Evolutionary conservation across 2,329 filamentous ascomycete genomes (phyloP).

Genomic region (Bipolaris victoriae): DNA sequence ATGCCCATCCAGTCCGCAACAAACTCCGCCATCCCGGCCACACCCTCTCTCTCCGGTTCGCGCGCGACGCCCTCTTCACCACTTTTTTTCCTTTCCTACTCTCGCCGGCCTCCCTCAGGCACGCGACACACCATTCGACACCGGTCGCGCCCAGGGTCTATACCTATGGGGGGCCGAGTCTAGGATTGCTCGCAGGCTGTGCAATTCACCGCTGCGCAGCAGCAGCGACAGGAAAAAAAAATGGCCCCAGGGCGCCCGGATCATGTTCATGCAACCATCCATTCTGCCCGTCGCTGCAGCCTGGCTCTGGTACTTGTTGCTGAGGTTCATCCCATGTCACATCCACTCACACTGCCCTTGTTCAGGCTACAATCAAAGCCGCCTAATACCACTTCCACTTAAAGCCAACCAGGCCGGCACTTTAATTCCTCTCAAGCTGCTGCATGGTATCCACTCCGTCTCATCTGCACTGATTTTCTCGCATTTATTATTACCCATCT

Average conservation of each 20-base stretch:
- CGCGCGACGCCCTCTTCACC: slow-evolving; percentile 10
- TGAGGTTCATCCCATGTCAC: slow-evolving; percentile 22
- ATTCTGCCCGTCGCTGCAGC: slow-evolving; percentile 30
- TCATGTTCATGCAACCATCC: slow-evolving; percentile 31
- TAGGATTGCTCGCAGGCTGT: slow-evolving; percentile 37
- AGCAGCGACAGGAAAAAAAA: slow-evolving; percentile 3
- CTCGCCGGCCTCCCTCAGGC: slow-evolving; percentile 20
- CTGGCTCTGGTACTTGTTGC: slow-evolving; percentile 28
- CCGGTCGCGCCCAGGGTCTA: slow-evolving; percentile 32
- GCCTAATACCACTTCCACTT: slow-evolving; percentile 25
- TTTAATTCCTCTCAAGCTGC: slow-evolving; percentile 30
- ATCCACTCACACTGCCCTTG: slow-evolving; percentile 32
- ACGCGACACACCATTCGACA: slow-evolving; percentile 27
- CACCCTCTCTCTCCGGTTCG: slow-evolving; percentile 4
- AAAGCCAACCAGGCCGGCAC: slow-evolving; percentile 34
- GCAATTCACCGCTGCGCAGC: slow-evolving; percentile 39
- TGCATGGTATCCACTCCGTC: slow-evolving; percentile 28
- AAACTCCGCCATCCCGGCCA: slow-evolving; percentile 20
- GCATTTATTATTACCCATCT: slow-evolving; percentile 26
- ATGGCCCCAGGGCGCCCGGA: slow-evolving; percentile 32
- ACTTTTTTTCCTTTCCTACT: slow-evolving; percentile 5
- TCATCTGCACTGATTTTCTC: slow-evolving; percentile 30
- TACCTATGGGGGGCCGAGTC: slow-evolving; percentile 21
- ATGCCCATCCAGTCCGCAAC: slow-evolving; percentile 36
- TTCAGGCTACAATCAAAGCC: slow-evolving; percentile 44